Evolutionary conservation across 2,329 filamentous ascomycete species (phyloP), one percentile per base, ranked within the genome.

Genomic region (Phyllosticta paracitricarpa): DNA sequence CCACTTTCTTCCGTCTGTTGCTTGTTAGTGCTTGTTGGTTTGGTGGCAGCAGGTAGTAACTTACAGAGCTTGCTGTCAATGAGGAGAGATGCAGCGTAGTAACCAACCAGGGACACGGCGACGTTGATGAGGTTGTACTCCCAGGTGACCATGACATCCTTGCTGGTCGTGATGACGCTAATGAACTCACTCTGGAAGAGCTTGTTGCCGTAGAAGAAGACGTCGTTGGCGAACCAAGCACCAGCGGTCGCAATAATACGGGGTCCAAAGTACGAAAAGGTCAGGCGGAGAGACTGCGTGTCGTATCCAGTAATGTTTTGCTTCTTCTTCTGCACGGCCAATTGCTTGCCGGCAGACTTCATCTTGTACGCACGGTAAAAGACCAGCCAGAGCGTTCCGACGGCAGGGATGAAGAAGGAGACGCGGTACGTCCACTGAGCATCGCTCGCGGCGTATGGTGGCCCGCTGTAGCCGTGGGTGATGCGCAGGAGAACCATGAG

Each of bases 171-270:
- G 67, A 97, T 87, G 71, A 94, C 88, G 33, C 79, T 79, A 77
- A 97, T 96, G 78, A 97, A 97, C 72, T 93, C 84, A 64, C 83
- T 84, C 78, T 96, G 92, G 83, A 97, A 97, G 59, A 97, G 87
- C 82, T 96, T 97, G 87, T 96, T 97, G 68, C 93, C 93, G 79
- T 97, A 97, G 81, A 97, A 97, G 82, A 97, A 97, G 66, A 97
- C 88, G 71, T 97, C 93, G 75, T 97, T 97, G 78, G 87, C 89
- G 76, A 93, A 97, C 93, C 93, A 97, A 40, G 86, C 84, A 61
- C 89, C 89, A 10, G 92, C 86, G 22, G 93, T 97, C 57, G 93
- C 93, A 22, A 96, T 71, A 25, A 97, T 78, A 67, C 93, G 91
- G 58, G 89, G 88, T 56, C 91, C 91, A 67, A 97, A 97, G 78